These are phyloP conservation scores for Fraxinus platypoda DNA, from an alignment of 305 asterid species.

Conservation along the genomic window DNA sequence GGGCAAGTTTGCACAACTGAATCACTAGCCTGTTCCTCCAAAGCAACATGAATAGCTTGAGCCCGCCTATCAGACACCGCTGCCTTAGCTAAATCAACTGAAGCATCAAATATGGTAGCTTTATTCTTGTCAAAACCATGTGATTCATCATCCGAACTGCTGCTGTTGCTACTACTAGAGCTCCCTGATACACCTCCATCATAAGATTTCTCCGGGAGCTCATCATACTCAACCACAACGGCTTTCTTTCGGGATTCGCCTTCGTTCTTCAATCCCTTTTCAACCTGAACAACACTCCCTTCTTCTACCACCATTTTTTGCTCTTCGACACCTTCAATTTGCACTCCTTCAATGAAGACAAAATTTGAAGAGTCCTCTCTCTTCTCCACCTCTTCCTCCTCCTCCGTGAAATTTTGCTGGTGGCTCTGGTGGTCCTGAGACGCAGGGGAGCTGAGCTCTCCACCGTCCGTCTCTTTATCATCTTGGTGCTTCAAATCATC, in stretches of 20 bases:
- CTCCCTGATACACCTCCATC: conserved; percentile 42
- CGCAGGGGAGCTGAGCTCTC: conserved; percentile 20
- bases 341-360: neutral
- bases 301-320: neutral
- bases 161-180: conserved; percentile 28
- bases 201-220: conserved; percentile 11
- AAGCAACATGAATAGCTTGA: conserved; percentile 1
- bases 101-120: conserved; percentile 13
- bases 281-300: conserved; percentile 33
- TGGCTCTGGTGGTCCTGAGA: conserved; percentile 12
- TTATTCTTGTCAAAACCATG: conserved; percentile 18
- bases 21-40: conserved; percentile 2
- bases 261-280: conserved; percentile 31
- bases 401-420: neutral
- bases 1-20: conserved; percentile 6
- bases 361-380: neutral
- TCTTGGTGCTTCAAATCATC: conserved; percentile 34
- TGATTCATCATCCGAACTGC: conserved; percentile 42
- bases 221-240: conserved; percentile 15
- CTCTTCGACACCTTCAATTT: neutral
- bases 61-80: neutral
- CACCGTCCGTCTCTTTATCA: conserved; percentile 23
- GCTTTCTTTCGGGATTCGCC: conserved; percentile 11
- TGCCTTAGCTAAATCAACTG: conserved; percentile 17
- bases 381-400: conserved; percentile 9